Percentiles rank a stretch among this genome's conserved stretches.
Conservation (phyloP, 805 yeast species). For the Zygotorulaspora sp. region DNA sequence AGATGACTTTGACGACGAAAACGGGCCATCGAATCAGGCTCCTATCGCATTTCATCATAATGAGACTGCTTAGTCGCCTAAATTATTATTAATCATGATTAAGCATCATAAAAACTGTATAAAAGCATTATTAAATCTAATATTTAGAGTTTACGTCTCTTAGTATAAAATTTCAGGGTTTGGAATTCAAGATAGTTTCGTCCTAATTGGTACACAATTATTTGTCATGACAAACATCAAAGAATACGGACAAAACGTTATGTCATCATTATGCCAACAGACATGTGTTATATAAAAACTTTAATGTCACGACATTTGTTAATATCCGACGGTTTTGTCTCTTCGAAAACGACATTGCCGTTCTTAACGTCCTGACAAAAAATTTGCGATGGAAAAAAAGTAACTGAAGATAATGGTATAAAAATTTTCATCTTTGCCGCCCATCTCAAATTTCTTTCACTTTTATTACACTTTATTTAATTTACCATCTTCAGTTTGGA, state of each 20-base stretch:
- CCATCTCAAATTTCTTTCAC: constrained; percentile 6
- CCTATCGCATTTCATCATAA: constrained; percentile 4
- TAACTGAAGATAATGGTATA: neutral
- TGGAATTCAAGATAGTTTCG: no score
- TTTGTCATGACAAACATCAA: no score
- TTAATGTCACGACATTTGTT: no score
- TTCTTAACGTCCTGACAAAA: neutral
- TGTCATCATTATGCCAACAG: no score
- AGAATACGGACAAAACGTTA: no score
- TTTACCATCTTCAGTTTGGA: constrained; percentile 1
- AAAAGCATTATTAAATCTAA: no score
- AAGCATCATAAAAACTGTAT: neutral
- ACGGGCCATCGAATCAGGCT: neutral
- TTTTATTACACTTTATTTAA: neutral
- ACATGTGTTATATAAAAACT: no score
- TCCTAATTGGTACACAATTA: no score
- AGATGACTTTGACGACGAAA: neutral
- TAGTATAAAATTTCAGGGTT: no score
- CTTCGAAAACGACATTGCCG: no score
- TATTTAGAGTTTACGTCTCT: no score
- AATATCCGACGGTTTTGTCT: neutral
- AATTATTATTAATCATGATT: neutral
- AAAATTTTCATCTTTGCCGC: constrained; percentile 3
- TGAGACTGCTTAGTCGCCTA: neutral
- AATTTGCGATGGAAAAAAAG: neutral